Evolutionary conservation across 805 yeast species (phyloP).

Genomic region (Barnettozyma sucrosica): DNA sequence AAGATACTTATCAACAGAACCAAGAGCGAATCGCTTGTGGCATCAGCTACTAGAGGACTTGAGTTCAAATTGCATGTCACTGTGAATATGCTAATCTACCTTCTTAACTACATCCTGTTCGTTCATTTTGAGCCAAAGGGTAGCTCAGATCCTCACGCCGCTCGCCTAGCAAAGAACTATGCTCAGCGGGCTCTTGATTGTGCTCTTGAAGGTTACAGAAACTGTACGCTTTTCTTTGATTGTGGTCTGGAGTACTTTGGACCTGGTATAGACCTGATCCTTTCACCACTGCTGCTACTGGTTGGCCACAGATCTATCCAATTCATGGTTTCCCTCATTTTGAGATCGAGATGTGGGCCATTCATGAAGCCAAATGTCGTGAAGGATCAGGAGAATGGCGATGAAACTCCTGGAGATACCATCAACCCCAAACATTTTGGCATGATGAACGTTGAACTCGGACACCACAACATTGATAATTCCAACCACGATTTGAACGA

Average conservation of each 20-base stretch:
- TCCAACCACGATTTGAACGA: conserved; percentile 20
- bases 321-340: conserved; percentile 48
- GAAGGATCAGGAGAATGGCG: not conserved
- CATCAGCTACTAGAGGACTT: conserved; percentile 33
- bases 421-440: conserved; percentile 16
- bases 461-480: conserved; percentile 16
- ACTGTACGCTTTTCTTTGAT: conserved; percentile 36
- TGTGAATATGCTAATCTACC: conserved; percentile 43
- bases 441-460: conserved; percentile 6
- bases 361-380: conserved; percentile 25
- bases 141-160: conserved; percentile 29
- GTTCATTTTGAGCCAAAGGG: conserved; percentile 40
- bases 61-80: conserved; percentile 34
- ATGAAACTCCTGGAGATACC: not conserved
- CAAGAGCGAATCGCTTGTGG: conserved; percentile 18
- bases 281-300: conserved; percentile 45
- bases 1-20: conserved; percentile 21
- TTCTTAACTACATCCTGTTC: conserved; percentile 44
- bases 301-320: conserved; percentile 53
- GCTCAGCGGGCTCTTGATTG: conserved; percentile 38
- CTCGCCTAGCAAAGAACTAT: conserved; percentile 31
- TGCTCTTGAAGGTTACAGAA: conserved; percentile 39
- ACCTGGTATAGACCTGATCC: conserved; percentile 40
- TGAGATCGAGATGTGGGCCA: conserved; percentile 43
- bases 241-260: conserved; percentile 29